These are phyloP conservation scores for Phytophthora europaea DNA, from an alignment of 352 stramenopile genomes.

Conservation along the genomic window DNA sequence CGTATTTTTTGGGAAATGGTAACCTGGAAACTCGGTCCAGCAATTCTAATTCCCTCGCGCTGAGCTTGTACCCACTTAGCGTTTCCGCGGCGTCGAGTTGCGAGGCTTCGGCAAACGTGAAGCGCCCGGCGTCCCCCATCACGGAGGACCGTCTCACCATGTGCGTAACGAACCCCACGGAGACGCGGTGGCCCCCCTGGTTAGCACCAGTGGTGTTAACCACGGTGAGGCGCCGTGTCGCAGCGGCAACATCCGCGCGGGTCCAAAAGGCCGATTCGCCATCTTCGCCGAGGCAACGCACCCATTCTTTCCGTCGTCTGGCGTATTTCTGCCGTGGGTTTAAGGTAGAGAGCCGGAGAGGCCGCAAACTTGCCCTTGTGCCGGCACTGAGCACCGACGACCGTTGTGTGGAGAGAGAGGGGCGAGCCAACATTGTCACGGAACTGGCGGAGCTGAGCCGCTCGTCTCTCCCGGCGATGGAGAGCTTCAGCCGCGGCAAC, in stretches of 20 bases:
- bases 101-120: slow-evolving; percentile 77
- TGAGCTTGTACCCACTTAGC: slow-evolving; percentile 71
- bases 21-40: slow-evolving; percentile 75
- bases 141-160: slow-evolving; percentile 71
- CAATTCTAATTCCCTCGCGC: slow-evolving; percentile 60
- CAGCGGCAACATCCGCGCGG: slow-evolving; percentile 54
- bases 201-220: slow-evolving; percentile 9
- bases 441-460: slow-evolving; percentile 36
- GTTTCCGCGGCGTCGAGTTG: slow-evolving; percentile 72
- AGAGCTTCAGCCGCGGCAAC: slow-evolving; percentile 38
- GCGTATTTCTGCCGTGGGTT: slow-evolving; percentile 85
- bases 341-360: slow-evolving; percentile 64
- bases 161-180: slow-evolving; percentile 76
- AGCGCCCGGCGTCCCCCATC: slow-evolving; percentile 52
- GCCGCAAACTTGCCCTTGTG: slow-evolving; percentile 27
- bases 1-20: slow-evolving; percentile 83
- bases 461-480: slow-evolving; percentile 39
- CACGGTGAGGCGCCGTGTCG: slow-evolving; percentile 37
- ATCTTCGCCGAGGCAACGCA: slow-evolving; percentile 67
- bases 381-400: slow-evolving; percentile 34
- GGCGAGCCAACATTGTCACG: slow-evolving; percentile 35
- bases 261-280: slow-evolving; percentile 79
- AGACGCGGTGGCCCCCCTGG: slow-evolving; percentile 42
- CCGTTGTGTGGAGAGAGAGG: slow-evolving; percentile 27
- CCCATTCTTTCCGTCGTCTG: slow-evolving; percentile 85